These are phyloP conservation scores for Lepidium campestre DNA, from an alignment of 441 rosid species.

Conservation along the genomic window DNA sequence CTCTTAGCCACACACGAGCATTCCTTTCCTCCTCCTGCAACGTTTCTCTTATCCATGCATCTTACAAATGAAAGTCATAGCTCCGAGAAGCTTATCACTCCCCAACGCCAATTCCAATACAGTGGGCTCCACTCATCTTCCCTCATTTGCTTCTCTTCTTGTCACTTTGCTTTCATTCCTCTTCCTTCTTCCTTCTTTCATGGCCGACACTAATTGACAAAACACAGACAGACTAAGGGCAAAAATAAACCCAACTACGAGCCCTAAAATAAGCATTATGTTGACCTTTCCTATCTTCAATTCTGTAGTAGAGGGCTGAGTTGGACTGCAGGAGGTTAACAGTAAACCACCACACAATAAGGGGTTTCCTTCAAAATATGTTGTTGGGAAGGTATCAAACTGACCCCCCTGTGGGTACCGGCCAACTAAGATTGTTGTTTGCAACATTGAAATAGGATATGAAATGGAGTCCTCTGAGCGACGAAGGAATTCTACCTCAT, in stretches of 20 bases:
- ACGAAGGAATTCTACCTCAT: constrained; percentile 65
- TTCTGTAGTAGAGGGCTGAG: constrained; percentile 4
- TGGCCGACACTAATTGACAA: too few species aligned
- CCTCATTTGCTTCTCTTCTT: too few species aligned
- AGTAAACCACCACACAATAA: constrained; percentile 54
- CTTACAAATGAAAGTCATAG: too few species aligned
- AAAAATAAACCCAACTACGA: constrained; percentile 52
- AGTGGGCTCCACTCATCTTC: too few species aligned
- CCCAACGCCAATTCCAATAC: too few species aligned
- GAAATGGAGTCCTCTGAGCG: constrained; percentile 66
- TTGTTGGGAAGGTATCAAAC: constrained; percentile 58
- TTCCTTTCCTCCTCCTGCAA: too few species aligned
- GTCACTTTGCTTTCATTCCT: too few species aligned
- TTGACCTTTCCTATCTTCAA: constrained; percentile 11
- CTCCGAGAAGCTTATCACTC: too few species aligned
- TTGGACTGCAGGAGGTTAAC: constrained; percentile 36
- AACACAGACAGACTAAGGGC: constrained; percentile 31
- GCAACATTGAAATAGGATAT: constrained; percentile 75
- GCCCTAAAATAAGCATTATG: constrained; percentile 45
- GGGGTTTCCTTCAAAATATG: constrained; percentile 59
- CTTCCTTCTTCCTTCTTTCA: too few species aligned
- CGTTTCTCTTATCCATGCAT: too few species aligned
- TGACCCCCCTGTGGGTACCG: constrained; percentile 70
- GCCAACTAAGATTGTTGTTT: constrained; percentile 60
- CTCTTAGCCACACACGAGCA: too few species aligned